phyloP scores from a whole-genome alignment of 2,329 filamentous ascomycete genomes.

The Clonostachys solani region DNA sequence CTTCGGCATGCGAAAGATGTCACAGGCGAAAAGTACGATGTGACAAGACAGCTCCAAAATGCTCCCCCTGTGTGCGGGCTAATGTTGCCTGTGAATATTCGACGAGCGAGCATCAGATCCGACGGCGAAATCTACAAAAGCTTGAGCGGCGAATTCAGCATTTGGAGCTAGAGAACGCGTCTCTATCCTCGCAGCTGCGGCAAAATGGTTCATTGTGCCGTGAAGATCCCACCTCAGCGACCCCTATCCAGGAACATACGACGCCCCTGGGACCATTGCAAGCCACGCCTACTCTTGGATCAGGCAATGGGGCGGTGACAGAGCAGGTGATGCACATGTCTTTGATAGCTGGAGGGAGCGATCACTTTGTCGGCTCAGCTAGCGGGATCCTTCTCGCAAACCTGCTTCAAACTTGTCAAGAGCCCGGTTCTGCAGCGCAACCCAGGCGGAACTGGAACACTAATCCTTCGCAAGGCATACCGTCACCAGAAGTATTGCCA shows the following conservation, averaged over 20 bases:
- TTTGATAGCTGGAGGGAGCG: conserved; percentile 32
- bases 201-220: not conserved
- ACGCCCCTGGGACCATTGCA: not conserved
- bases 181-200: conserved; percentile 9
- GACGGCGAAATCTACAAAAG: conserved; percentile 23
- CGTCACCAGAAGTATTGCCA: not conserved
- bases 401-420: conserved; percentile 19
- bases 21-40: conserved; percentile 29
- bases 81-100: conserved; percentile 25
- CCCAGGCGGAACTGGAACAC: not conserved
- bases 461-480: not conserved
- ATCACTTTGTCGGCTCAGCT: conserved; percentile 33
- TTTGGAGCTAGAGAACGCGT: conserved; percentile 20
- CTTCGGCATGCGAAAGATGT: not conserved
- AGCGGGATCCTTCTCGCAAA: conserved; percentile 35
- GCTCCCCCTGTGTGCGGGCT: conserved; percentile 26
- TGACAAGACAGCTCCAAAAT: conserved; percentile 29
- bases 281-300: not conserved
- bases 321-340: conserved; percentile 37
- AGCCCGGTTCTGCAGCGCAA: conserved; percentile 5
- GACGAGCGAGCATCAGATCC: conserved; percentile 18
- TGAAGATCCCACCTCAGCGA: not conserved
- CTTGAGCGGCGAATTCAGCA: conserved; percentile 25
- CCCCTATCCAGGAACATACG: not conserved
- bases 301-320: conserved; percentile 20